Percentiles rank a stretch among this genome's conserved stretches.
Conservation (phyloP, 495 filamentous ascomycete genomes). For the Penicillium atrosanguineum region DNA sequence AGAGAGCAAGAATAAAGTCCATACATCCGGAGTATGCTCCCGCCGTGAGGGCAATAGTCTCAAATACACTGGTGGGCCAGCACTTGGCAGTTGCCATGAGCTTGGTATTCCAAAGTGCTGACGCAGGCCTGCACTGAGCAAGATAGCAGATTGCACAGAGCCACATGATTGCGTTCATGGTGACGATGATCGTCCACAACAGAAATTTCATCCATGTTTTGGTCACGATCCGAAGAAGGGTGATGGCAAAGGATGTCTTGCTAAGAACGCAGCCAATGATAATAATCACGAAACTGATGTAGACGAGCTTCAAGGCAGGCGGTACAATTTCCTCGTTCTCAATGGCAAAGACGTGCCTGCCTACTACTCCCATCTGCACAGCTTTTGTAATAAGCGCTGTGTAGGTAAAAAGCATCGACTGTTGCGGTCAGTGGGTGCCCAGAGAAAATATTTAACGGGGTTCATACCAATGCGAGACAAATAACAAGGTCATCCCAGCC, state of each 20-base stretch:
- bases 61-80: conserved; percentile 18
- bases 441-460: not conserved
- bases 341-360: conserved; percentile 10
- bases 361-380: conserved; percentile 11
- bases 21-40: conserved; percentile 27
- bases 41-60: conserved; percentile 18
- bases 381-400: conserved; percentile 9
- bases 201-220: conserved; percentile 16
- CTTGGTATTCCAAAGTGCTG: conserved; percentile 18
- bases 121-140: conserved; percentile 19
- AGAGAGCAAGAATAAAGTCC: conserved; percentile 26
- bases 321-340: conserved; percentile 1
- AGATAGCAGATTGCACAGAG: conserved; percentile 21
- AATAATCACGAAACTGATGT: conserved; percentile 15
- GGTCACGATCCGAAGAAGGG: conserved; percentile 23
- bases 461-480: conserved; percentile 10
- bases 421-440: not conserved
- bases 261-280: conserved; percentile 24
- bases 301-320: conserved; percentile 15
- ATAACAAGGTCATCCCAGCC: conserved; percentile 12
- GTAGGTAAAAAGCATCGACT: conserved; percentile 10
- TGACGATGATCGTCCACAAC: conserved; percentile 26
- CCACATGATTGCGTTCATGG: conserved; percentile 25
- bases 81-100: conserved; percentile 18
- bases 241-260: conserved; percentile 27